Base-by-base conservation (phyloP, 1,139 yeast species). In the Saccharomycopsis phalli region DNA sequence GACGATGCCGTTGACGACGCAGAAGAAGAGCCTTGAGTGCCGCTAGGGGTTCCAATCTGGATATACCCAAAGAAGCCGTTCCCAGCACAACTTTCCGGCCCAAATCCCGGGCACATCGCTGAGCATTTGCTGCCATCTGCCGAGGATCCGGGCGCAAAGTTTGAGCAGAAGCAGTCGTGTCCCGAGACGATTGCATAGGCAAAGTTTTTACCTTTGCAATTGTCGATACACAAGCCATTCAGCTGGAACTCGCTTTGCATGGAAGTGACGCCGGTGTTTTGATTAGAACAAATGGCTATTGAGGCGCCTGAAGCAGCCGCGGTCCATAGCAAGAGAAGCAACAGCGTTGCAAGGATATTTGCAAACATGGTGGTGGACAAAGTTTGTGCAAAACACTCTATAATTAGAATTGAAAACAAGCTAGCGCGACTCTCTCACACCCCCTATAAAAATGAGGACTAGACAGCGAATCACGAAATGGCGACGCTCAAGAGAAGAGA, bases 1-100 rank as follows among this genome's bases (percentile, higher is more conserved):
- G 34, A 5, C 2, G 38, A 21, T 6, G 39, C 13, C 4, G 49
- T 29, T 3, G 50, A 21, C 1, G 53, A 29, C 3, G 39, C 19
- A 42, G 37, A 26, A 8, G 31, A 17, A 4, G 48, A 34, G 4
- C 39, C 29, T 14, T 44, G 20, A 19, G 45, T 42, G 3, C 44
- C 41, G 27, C 41, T 36, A 3, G 46, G 38, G 6, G 36, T 19
- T 11, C 41, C 46, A 6, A 40, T 36, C 25, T 23, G 31, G n/a
- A 44, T 44, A 16, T 44, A 44, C 23, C 29, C 45, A 23, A 42
- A 44, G 19, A 31, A 34, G 11, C 42, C 42, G 26, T 21, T 7
- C 50, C 51, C 22, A 8, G 44, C 46, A 54, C 49, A 7, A 53
- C 49, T 13, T 55, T 57, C 19, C 48, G 40, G 6, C 5, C 40